Evolutionary conservation across 345 rosid species (phyloP).

Genomic region (Moricandia moricandioides): DNA sequence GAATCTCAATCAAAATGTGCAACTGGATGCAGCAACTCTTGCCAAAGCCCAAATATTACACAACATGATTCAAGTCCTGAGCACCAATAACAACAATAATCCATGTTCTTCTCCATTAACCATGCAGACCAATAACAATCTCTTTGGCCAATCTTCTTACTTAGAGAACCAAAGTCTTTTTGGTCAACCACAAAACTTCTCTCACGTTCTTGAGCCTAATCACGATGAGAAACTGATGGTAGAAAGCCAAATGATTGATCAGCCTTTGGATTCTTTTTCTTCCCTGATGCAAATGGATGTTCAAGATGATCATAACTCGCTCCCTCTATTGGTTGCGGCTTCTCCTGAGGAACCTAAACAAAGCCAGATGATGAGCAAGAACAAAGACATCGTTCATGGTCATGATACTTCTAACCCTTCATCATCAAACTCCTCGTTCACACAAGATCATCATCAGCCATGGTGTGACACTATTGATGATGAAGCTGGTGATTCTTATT

Average conservation of each 20-base stretch:
- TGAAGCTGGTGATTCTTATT: constrained; percentile 50
- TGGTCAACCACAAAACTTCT: constrained; percentile 36
- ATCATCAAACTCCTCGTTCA: constrained; percentile 51
- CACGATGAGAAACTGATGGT: constrained; percentile 31
- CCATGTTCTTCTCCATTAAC: constrained; percentile 21
- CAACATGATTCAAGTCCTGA: constrained; percentile 47
- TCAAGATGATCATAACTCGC: constrained; percentile 26
- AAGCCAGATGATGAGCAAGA: constrained; percentile 24
- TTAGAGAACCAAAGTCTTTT: constrained; percentile 25
- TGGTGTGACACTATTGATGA: constrained; percentile 44
- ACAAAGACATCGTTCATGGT: constrained; percentile 14
- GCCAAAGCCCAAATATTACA: constrained; percentile 58
- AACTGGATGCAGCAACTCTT: constrained; percentile 47
- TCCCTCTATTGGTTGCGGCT: constrained; percentile 51
- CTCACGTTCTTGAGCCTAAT: constrained; percentile 34
- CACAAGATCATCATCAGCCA: constrained; percentile 46
- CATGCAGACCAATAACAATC: constrained; percentile 37
- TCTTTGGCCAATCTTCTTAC: constrained; percentile 31
- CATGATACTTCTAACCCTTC: constrained; percentile 46
- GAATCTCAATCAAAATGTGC: constrained; percentile 42
- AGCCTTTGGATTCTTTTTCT: constrained; percentile 33
- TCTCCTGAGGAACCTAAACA: constrained; percentile 40
- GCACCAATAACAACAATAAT: constrained; percentile 8
- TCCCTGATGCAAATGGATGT: constrained; percentile 1
- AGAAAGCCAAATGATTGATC: background rate